Conservation (phyloP, 768 basidiomycete species). For the Pleurotus sapidus region DNA sequence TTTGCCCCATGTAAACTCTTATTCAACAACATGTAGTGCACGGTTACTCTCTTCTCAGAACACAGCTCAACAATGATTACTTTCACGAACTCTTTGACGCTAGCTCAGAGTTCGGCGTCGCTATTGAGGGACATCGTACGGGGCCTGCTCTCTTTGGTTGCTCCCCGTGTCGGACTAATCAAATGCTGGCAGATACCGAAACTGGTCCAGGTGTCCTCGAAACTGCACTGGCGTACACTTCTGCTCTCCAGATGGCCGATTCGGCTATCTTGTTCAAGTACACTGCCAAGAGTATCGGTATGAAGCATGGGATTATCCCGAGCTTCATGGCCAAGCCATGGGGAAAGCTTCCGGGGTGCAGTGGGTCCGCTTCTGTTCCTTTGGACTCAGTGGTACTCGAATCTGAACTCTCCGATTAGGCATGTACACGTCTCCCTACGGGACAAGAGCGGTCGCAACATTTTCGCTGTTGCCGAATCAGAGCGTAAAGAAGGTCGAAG, state of each 20-base stretch:
- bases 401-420: constrained; percentile 29
- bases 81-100: constrained; percentile 88
- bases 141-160: constrained; percentile 5
- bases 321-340: constrained; percentile 99
- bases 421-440: constrained; percentile 92
- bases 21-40: constrained; percentile 62
- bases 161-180: background rate
- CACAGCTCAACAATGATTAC: constrained; percentile 85
- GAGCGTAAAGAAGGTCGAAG: constrained; percentile 63
- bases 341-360: constrained; percentile 93
- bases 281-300: constrained; percentile 87
- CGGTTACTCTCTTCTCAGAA: constrained; percentile 91
- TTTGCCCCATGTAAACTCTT: background rate
- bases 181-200: constrained; percentile 66
- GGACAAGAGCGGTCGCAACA: constrained; percentile 63
- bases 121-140: constrained; percentile 85
- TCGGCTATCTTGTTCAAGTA: constrained; percentile 94
- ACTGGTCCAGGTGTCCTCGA: constrained; percentile 89
- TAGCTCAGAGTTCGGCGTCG: constrained; percentile 67
- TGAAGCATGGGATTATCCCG: constrained; percentile 84
- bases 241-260: constrained; percentile 80
- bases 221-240: constrained; percentile 84
- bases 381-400: background rate
- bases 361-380: constrained; percentile 56
- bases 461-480: constrained; percentile 70